These are phyloP conservation scores for Globisporangium emineosum DNA, from an alignment of 352 stramenopile genomes.

Conservation along the genomic window DNA sequence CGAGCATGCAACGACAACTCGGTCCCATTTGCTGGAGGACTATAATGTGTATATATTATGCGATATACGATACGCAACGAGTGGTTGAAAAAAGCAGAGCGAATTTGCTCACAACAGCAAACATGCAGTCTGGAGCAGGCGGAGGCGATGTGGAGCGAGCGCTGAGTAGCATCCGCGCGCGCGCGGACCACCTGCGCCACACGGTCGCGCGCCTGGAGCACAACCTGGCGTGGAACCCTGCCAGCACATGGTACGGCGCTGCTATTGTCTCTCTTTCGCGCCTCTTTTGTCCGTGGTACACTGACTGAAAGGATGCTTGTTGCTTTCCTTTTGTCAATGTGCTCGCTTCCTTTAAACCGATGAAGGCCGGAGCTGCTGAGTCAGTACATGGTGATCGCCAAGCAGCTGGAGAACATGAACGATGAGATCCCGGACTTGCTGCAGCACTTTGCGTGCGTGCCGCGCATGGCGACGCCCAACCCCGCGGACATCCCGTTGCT, in stretches of 20 bases:
- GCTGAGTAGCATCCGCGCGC: conserved; percentile 74
- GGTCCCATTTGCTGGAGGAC: neutral
- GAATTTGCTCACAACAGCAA: neutral
- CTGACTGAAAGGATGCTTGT: neutral
- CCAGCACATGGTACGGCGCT: conserved; percentile 60
- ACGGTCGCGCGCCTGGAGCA: conserved; percentile 74
- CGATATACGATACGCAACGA: neutral
- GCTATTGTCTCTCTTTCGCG: neutral
- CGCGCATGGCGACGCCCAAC: conserved; percentile 80
- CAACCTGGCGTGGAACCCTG: conserved; percentile 76
- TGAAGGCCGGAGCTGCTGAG: conserved; percentile 74
- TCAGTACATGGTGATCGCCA: conserved; percentile 86
- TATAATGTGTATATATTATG: neutral
- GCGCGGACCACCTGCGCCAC: conserved; percentile 76
- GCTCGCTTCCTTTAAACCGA: neutral
- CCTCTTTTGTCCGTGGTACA: neutral
- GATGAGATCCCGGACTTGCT: conserved; percentile 83
- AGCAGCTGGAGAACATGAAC: conserved; percentile 88
- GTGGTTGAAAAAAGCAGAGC: too few species aligned
- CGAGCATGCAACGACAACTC: too few species aligned
- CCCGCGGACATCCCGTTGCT: conserved; percentile 74
- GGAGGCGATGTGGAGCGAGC: conserved; percentile 73
- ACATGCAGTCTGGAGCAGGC: conserved; percentile 36
- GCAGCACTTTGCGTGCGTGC: conserved; percentile 82
- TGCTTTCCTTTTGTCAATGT: neutral